Conservation (phyloP, 352 stramenopile genomes). For the Pythium apleroticum region DNA sequence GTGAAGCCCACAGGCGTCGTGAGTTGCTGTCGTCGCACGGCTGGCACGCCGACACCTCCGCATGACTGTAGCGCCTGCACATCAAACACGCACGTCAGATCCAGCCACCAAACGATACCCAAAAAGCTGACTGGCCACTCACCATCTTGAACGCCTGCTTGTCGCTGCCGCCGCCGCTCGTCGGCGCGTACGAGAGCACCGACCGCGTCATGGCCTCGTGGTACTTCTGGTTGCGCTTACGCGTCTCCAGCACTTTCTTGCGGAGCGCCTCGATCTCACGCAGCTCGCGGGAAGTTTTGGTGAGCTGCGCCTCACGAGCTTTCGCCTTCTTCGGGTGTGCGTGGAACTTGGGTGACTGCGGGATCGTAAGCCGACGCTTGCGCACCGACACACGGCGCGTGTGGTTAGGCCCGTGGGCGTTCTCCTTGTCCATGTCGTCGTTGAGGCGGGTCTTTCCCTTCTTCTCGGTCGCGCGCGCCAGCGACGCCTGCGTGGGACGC, state of each 20-base stretch:
- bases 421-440: slow-evolving; percentile 43
- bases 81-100: slow-evolving; percentile 3
- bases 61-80: slow-evolving; percentile 47
- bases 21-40: slow-evolving; percentile 62
- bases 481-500: slow-evolving; percentile 52
- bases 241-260: slow-evolving; percentile 53
- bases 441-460: slow-evolving; percentile 40
- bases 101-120: background rate
- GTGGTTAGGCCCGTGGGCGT: slow-evolving; percentile 12
- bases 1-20: slow-evolving; percentile 67
- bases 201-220: slow-evolving; percentile 58
- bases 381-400: slow-evolving; percentile 1
- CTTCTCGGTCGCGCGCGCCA: slow-evolving; percentile 47
- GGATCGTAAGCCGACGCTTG: slow-evolving; percentile 54
- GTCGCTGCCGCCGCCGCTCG: slow-evolving; percentile 27
- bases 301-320: slow-evolving; percentile 47
- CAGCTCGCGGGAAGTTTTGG: slow-evolving; percentile 68
- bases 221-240: slow-evolving; percentile 63
- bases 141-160: slow-evolving; percentile 40
- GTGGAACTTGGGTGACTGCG: slow-evolving; percentile 67
- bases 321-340: slow-evolving; percentile 30
- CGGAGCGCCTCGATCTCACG: slow-evolving; percentile 70
- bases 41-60: slow-evolving; percentile 65
- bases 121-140: slow-evolving; percentile 5
- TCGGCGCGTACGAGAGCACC: slow-evolving; percentile 22